These are phyloP conservation scores for Cladosporium austrohemisphaericum DNA, from an alignment of 2,329 filamentous ascomycete genomes.

Conservation along the genomic window DNA sequence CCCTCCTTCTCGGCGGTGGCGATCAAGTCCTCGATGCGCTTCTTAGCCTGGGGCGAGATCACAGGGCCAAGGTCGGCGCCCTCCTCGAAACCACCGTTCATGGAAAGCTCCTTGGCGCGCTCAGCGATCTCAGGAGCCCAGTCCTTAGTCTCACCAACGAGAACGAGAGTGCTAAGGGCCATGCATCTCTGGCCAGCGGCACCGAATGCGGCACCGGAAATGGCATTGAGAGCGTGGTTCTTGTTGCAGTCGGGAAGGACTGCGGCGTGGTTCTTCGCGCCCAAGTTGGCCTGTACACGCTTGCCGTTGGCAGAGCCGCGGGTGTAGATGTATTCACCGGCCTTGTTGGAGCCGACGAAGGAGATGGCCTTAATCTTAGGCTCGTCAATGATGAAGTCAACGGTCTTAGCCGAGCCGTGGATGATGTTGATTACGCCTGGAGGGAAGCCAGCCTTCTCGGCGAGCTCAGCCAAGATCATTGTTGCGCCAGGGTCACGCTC, in stretches of 20 bases:
- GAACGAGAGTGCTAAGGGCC: slow-evolving; percentile 77
- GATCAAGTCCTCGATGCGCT: slow-evolving; percentile 73
- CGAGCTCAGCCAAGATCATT: slow-evolving; percentile 81
- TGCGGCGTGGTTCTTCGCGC: slow-evolving; percentile 84
- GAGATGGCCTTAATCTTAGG: slow-evolving; percentile 80
- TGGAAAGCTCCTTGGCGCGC: slow-evolving; percentile 66
- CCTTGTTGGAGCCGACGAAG: slow-evolving; percentile 85
- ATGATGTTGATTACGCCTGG: slow-evolving; percentile 78
- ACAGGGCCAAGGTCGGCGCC: slow-evolving; percentile 78
- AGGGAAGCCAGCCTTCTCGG: slow-evolving; percentile 75
- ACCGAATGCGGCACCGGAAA: slow-evolving; percentile 78
- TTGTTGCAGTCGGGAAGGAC: slow-evolving; percentile 85
- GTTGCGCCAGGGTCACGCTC: slow-evolving; percentile 79
- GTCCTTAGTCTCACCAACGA: slow-evolving; percentile 76
- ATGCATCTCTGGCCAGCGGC: slow-evolving; percentile 84
- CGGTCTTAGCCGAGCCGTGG: slow-evolving; percentile 74
- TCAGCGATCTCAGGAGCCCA: slow-evolving; percentile 78
- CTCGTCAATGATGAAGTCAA: slow-evolving; percentile 83
- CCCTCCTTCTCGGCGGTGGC: slow-evolving; percentile 74
- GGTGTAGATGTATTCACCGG: slow-evolving; percentile 79
- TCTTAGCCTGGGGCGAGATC: slow-evolving; percentile 74
- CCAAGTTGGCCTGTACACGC: slow-evolving; percentile 82
- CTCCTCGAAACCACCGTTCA: slow-evolving; percentile 77
- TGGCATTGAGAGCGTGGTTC: slow-evolving; percentile 82
- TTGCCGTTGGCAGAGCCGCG: slow-evolving; percentile 80